Evolutionary conservation across 2,329 filamentous ascomycete species (phyloP).

Genomic region (Clonostachys byssicola): DNA sequence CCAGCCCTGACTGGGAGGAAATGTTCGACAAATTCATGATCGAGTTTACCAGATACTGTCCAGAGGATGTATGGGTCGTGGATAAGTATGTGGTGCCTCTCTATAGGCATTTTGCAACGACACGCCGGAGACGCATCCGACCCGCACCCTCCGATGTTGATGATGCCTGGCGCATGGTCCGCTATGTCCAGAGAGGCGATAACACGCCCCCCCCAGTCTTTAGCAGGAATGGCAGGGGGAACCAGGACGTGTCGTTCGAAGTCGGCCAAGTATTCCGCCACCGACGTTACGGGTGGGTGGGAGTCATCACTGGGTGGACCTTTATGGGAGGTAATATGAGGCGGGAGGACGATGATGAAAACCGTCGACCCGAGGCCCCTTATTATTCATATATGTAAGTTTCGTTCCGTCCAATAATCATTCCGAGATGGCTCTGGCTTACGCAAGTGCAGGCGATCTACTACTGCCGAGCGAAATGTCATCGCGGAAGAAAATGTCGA

Average conservation of each 20-base stretch:
- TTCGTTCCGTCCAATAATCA: not conserved
- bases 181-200: no score
- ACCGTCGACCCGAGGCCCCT: no score
- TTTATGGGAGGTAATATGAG: conserved; percentile 25
- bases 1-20: conserved; percentile 50
- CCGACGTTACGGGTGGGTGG: conserved; percentile 72
- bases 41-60: conserved; percentile 20
- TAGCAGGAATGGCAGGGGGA: conserved; percentile 16
- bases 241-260: conserved; percentile 40
- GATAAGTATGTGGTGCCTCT: conserved; percentile 55
- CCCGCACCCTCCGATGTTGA: no score
- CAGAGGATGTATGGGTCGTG: conserved; percentile 69
- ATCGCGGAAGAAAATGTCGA: conserved; percentile 72
- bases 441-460: conserved; percentile 17
- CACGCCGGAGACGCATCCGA: no score
- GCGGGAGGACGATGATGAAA: no score
- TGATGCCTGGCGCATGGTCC: no score
- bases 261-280: conserved; percentile 86
- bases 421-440: not conserved
- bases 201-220: conserved; percentile 7
- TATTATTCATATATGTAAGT: conserved; percentile 85
- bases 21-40: conserved; percentile 62
- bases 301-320: conserved; percentile 87
- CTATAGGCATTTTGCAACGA: not conserved
- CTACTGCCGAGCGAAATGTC: conserved; percentile 24